Evolutionary conservation across 1,284 basidiomycete genomes (phyloP).

Genomic region (Apiotrichum sp.): DNA sequence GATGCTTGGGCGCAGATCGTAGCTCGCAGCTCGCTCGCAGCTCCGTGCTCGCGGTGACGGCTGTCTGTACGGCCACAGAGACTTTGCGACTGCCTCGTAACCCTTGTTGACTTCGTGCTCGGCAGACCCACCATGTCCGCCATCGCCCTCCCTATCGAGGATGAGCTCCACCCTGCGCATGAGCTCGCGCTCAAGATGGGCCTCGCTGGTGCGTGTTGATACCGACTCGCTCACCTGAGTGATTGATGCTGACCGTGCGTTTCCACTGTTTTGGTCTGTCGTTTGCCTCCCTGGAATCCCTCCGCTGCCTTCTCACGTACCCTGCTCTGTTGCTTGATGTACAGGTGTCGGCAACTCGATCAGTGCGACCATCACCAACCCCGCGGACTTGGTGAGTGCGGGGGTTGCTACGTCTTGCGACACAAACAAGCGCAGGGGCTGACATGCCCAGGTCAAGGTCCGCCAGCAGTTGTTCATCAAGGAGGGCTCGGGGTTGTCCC

Average conservation of each 20-base stretch:
- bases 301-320: background rate
- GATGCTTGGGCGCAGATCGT: too few species aligned
- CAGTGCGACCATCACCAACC: slow-evolving; percentile 14
- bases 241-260: background rate
- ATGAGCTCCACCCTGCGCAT: slow-evolving; percentile 11
- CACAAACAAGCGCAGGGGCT: too few species aligned
- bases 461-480: slow-evolving; percentile 19
- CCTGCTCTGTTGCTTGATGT: too few species aligned
- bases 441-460: slow-evolving; percentile 11
- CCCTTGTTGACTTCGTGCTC: too few species aligned
- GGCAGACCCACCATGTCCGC: slow-evolving; percentile 30
- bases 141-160: slow-evolving; percentile 24
- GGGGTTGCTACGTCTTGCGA: too few species aligned
- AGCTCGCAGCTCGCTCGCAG: too few species aligned
- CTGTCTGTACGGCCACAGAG: too few species aligned
- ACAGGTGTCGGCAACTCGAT: slow-evolving; percentile 13
- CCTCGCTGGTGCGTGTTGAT: slow-evolving; percentile 7
- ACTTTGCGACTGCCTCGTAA: too few species aligned
- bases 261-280: background rate
- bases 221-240: fast-evolving
- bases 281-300: background rate
- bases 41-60: too few species aligned
- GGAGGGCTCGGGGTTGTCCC: slow-evolving; percentile 9
- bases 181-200: slow-evolving; percentile 16
- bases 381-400: slow-evolving; percentile 13